phyloP scores from a whole-genome alignment of 2,329 filamentous ascomycete genomes.

The Incumbomyces lentus region DNA sequence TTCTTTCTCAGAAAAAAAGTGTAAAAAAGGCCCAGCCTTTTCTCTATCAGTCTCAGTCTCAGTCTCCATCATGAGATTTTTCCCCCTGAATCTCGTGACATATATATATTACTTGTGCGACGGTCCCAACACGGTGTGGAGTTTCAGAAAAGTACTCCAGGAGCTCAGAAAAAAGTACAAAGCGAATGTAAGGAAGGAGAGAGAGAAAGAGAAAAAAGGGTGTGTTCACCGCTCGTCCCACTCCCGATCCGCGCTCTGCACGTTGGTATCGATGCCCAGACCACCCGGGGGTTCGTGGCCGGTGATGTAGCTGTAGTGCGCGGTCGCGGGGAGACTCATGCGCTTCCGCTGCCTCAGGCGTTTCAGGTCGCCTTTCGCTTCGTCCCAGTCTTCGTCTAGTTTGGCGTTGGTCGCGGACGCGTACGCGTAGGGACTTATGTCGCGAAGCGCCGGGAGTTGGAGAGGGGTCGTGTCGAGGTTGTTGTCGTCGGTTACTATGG shows the following conservation, averaged over 20 bases:
- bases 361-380: slow-evolving; percentile 5
- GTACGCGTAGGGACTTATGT: not conserved
- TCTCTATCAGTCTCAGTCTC: no score
- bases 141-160: no score
- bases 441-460: no score
- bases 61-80: no score
- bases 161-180: no score
- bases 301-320: not conserved
- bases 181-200: no score
- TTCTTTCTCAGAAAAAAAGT: no score
- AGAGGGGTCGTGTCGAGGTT: not conserved
- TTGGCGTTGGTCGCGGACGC: not conserved
- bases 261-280: not conserved
- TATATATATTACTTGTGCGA: no score
- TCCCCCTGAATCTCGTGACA: no score
- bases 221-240: not conserved
- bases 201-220: no score
- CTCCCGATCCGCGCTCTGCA: not conserved
- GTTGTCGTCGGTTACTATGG: not conserved
- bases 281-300: not conserved
- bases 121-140: no score
- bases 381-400: not conserved
- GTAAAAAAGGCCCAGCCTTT: no score
- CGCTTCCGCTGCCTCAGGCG: slow-evolving; percentile 2
- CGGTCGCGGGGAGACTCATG: not conserved